Base-by-base conservation (phyloP, 2,329 filamentous ascomycete species). In the Purpureocillium lavendulum region DNA sequence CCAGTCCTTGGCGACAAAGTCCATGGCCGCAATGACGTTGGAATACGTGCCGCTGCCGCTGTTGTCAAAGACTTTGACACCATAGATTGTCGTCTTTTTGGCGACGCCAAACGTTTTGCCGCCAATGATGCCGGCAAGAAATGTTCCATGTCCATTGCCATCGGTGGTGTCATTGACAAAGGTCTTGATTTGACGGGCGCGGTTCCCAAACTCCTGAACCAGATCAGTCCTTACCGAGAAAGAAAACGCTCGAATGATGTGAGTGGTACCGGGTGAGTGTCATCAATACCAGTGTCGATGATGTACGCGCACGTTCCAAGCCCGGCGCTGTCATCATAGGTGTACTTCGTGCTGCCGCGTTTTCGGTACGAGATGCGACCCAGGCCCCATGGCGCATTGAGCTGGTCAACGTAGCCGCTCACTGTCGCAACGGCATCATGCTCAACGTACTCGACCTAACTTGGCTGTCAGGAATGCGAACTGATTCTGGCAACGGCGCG, bases 51-150 rank as follows among this genome's bases (percentile, higher is more conserved):
- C 58, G 24, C 53, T 57, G 40, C 61, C 59, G 33, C 48, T 45
- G 31, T 58, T 46, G 42, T 58, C 53, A n/a, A 68, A 57, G 3
- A 67, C 64, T 54, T 67, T 67, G 44, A 68, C 62, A 15, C 58
- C 61, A 42, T 60, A 56, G 26, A 67, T 38, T 13, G 42, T 52
- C 26, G 54, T 46, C 41, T 56, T 53, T 53, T 66, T 66, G n/a
- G 61, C 59, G 21, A 67, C 61, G 36, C 65, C 65, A 43, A 61
- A 66, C 3, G 53, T 62, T 32, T 46, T 52, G 29, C 60, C 59
- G 21, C 58, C 62, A 35, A 66, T 56, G 30, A 60, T 65, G 17
- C 62, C 65, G 10, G 64, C 58, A 10, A 60, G 51, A 45, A 65
- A 61, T 4, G 65, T 68, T 28, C 65, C 65, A 49, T 67, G 63